These are phyloP conservation scores for Clavaria fumosa DNA, from an alignment of 768 basidiomycete genomes.

Conservation along the genomic window DNA sequence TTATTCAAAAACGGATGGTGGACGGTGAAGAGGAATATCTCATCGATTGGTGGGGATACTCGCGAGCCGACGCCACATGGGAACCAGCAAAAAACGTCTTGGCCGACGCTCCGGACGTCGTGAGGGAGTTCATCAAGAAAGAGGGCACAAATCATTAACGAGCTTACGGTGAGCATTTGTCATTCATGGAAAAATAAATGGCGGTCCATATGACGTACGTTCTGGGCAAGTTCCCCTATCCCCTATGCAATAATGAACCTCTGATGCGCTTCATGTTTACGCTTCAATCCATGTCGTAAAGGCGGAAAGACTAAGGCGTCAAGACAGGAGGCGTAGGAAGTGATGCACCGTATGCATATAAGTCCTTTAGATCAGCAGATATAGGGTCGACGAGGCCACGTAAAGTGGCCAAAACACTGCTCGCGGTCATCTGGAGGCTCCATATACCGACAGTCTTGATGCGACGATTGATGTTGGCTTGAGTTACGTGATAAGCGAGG, in stretches of 20 bases:
- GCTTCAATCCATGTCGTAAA: no score
- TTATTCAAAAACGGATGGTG: constrained; percentile 21
- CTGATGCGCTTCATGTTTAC: no score
- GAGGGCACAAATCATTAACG: no score
- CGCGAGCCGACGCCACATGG: constrained; percentile 38
- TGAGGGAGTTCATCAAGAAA: constrained; percentile 25
- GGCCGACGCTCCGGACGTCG: constrained; percentile 31
- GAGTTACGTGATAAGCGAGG: constrained; percentile 86
- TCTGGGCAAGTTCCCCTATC: no score
- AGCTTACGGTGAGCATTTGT: no score
- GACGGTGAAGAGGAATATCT: constrained; percentile 26
- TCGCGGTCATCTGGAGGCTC: constrained; percentile 90
- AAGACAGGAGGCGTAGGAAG: no score
- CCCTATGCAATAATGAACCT: no score
- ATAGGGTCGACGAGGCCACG: constrained; percentile 63
- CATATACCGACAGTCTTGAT: constrained; percentile 85
- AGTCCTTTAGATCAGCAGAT: constrained; percentile 29
- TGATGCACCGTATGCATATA: constrained; percentile 16
- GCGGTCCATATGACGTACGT: no score
- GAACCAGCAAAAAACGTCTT: constrained; percentile 31
- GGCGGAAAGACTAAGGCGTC: no score
- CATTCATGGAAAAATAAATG: no score
- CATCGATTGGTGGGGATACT: constrained; percentile 44
- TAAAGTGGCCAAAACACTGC: constrained; percentile 67
- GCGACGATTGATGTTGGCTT: constrained; percentile 77